A percentile compares a stretch with the other conserved stretches of the same genome.
Conservation (phyloP, 2,329 filamentous ascomycete genomes). For the Fusarium incarnatum region DNA sequence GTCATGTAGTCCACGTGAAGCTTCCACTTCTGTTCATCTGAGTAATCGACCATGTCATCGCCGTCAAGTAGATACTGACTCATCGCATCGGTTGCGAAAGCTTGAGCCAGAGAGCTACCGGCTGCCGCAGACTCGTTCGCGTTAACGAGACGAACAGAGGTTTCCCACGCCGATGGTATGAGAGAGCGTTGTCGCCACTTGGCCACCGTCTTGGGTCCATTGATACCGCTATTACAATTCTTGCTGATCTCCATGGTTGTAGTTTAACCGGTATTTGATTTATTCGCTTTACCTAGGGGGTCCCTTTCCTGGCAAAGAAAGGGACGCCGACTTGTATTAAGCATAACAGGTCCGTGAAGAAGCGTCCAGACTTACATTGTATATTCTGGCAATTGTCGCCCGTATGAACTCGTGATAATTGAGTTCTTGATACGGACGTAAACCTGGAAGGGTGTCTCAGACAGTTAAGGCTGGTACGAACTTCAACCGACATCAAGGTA, state of each 20-base stretch:
- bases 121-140: conserved; percentile 78
- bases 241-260: conserved; percentile 59
- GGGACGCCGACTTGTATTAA: conserved; percentile 40
- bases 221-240: conserved; percentile 31
- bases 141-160: conserved; percentile 70
- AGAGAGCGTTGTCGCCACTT: conserved; percentile 57
- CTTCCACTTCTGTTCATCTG: conserved; percentile 77
- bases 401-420: conserved; percentile 66
- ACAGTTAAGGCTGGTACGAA: conserved; percentile 66
- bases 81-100: conserved; percentile 80
- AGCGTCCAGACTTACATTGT: conserved; percentile 54
- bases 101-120: conserved; percentile 77
- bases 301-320: conserved; percentile 35
- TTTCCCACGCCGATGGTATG: conserved; percentile 64
- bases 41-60: conserved; percentile 72
- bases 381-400: conserved; percentile 68
- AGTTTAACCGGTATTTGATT: conserved; percentile 41
- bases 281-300: conserved; percentile 38
- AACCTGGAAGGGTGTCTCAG: conserved; percentile 67
- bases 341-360: conserved; percentile 30
- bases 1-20: conserved; percentile 82
- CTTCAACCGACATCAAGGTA: conserved; percentile 71
- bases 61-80: conserved; percentile 80
- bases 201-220: conserved; percentile 41
- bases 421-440: conserved; percentile 67